Conservation (phyloP, 768 basidiomycete genomes). For the Mycena leptocephala region DNA sequence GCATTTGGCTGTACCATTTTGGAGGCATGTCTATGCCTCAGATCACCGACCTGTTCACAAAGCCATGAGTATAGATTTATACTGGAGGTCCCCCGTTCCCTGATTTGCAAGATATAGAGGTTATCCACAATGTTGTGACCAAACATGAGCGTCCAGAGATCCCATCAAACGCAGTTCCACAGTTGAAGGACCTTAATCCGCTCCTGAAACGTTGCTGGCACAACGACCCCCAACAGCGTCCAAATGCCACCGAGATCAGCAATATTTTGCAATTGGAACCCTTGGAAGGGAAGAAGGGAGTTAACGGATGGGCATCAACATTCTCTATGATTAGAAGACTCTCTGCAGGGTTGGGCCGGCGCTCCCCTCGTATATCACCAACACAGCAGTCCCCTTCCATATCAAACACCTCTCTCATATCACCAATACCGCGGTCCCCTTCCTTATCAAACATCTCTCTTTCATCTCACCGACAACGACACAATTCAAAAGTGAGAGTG, state of each 20-base stretch:
- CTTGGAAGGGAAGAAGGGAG: conserved; percentile 14
- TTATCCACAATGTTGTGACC: conserved; percentile 7
- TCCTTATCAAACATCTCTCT: too few species aligned
- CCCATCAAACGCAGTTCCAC: conserved; percentile 1
- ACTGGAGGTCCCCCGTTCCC: conserved; percentile 13
- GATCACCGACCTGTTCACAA: not conserved
- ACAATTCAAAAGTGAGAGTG: conserved; percentile 13
- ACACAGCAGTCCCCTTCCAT: too few species aligned
- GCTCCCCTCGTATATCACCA: not conserved
- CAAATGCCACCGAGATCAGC: conserved; percentile 12
- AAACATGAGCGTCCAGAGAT: conserved; percentile 8
- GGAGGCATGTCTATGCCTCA: conserved; percentile 6
- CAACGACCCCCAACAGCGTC: conserved; percentile 4
- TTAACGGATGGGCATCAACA: not conserved
- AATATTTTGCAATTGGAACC: conserved; percentile 13
- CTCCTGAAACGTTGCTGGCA: conserved; percentile 16
- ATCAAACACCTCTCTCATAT: too few species aligned
- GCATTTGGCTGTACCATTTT: conserved; percentile 12
- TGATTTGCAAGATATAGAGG: conserved; percentile 8
- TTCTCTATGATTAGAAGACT: not conserved
- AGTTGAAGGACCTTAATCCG: conserved; percentile 3
- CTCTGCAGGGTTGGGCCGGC: conserved; percentile 7
- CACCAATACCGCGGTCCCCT: too few species aligned
- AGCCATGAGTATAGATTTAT: conserved; percentile 10
- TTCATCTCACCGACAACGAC: conserved; percentile 2